Base-by-base conservation (phyloP, 2,329 filamentous ascomycete species). In the Ceratocystis diversiconidia region DNA sequence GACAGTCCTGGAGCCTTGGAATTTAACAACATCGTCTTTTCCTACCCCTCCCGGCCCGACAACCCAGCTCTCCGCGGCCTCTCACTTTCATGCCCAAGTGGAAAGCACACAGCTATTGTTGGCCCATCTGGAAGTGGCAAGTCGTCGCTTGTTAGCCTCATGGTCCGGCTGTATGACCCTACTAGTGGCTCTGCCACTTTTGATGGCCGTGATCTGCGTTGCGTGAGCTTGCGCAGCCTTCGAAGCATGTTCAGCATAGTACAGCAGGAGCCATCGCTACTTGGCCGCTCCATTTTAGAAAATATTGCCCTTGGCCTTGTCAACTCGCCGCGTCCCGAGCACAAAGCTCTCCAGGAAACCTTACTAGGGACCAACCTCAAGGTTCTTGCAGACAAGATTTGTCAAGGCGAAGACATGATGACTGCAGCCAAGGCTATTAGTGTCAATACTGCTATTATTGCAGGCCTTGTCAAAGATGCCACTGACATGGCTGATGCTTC, bases 41-140 rank as follows among this genome's bases (percentile, higher is more conserved):
- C 74, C 10, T 81, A 80, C 52, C 71, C 74, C 1, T 79, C 78
- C 0, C 72, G 78, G 3, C 77, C 77, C 2, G 73, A 77, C 19
- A 70, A 76, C 6, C 70, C 71, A 0, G 76, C 80, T 3, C 73
- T 82, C 1, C 75, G 77, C 32, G 73, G 74, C 1, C 72, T 80
- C 46, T 73, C 79, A 72, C 70, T 82, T 77, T 71, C 76, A 75
- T 72, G 75, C 75, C 83, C 70, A n/a, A 73, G 76, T 22, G 75
- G 76, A 43, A 78, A 79, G 69, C 74, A 77, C 67, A 84, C 82
- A 0, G 83, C 82, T 2, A 76, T 85, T 41, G 82, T 85, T 1
- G 83, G 83, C 0, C 76, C 81, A 0, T 84, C 80, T 0, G 82
- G 82, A 1, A 82, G 79, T 65, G 82, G 81, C 2, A 84, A 84